Evolutionary conservation across 2,329 filamentous ascomycete genomes (phyloP), one percentile per base, ranked within the genome.

Genomic region (Teratosphaeria epicoccoides): DNA sequence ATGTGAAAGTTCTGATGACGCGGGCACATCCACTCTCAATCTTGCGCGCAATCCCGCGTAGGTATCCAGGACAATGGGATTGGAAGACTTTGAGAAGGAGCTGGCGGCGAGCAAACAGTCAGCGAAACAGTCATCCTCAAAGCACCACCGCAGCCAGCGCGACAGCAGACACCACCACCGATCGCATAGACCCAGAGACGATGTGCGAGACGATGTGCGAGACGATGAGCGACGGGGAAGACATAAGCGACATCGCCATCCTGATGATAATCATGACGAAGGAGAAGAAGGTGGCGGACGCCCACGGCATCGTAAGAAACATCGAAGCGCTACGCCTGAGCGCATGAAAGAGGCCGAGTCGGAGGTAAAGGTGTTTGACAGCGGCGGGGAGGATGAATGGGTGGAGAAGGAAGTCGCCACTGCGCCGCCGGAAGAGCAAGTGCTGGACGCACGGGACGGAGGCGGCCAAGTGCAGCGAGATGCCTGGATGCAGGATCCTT

Each of bases 401-500:
- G 64, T 69, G 9, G 69, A 72, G 59, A 78, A 70, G 61, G 75
- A 70, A 46, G 59, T 62, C 60, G 72, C 63, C 43, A 67, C 62
- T 50, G 68, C 69, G 6, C 65, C 65, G 40, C 66, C 71, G 12
- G 63, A 66, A n/a, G 7, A 23, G 22, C 66, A 71, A n/a, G 64
- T 68, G 5, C 57, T 74, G n/a, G 73, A 75, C 50, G 63, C 69
- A 28, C 66, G 69, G 53, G 63, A 71, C 12, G 66, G 70, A 50
- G 56, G 61, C 55, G 58, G 68, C 64, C 53, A 70, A 1, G 62
- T 83, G 26, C 78, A 83, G 59, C 81, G 94, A 57, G 93, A 97
- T 68, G 81, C 85, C 0, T 98, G 94, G 90, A 98, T 98, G 93
- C 84, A 89, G 54, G 85, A 85, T 0, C 89, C 91, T 0, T 87